phyloP scores from a whole-genome alignment of 257 asterid species.

The Fraxinus cuspidata region DNA sequence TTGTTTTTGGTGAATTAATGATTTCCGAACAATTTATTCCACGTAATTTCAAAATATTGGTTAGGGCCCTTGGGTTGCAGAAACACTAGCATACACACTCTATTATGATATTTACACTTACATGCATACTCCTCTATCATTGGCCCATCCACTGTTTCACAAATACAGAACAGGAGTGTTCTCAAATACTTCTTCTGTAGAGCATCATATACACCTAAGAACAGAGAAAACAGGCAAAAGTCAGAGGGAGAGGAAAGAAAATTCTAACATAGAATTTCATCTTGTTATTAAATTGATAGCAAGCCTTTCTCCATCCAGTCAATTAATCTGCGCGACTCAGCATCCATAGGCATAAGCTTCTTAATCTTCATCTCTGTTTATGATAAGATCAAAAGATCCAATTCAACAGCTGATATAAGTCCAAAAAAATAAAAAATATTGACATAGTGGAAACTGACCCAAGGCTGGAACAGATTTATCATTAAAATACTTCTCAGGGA shows the following conservation, averaged over 20 bases:
- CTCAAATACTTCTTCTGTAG: conserved; percentile 87
- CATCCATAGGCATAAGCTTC: conserved; percentile 98
- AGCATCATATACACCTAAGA: conserved; percentile 88
- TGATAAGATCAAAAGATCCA: conserved; percentile 23
- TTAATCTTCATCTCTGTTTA: conserved; percentile 87
- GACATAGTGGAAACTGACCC: conserved; percentile 46
- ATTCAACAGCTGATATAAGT: background rate
- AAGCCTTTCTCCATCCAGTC: conserved; percentile 99
- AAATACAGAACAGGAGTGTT: conserved; percentile 82
- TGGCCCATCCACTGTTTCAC: conserved; percentile 81
- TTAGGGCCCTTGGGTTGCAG: background rate
- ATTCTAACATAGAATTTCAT: conserved; percentile 6
- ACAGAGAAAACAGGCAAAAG: conserved; percentile 16
- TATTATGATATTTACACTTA: conserved; percentile 33
- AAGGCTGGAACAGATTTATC: conserved; percentile 94
- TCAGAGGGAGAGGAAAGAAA: conserved; percentile 16
- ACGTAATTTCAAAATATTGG: background rate
- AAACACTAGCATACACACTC: background rate
- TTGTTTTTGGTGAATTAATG: background rate
- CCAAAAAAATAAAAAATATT: background rate
- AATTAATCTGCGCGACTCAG: conserved; percentile 90
- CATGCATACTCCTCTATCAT: conserved; percentile 93
- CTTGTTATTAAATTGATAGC: conserved; percentile 11
- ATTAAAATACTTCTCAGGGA: conserved; percentile 86
- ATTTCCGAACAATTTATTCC: background rate